Conservation (phyloP, 495 filamentous ascomycete genomes). For the Chaetomium tenue region DNA sequence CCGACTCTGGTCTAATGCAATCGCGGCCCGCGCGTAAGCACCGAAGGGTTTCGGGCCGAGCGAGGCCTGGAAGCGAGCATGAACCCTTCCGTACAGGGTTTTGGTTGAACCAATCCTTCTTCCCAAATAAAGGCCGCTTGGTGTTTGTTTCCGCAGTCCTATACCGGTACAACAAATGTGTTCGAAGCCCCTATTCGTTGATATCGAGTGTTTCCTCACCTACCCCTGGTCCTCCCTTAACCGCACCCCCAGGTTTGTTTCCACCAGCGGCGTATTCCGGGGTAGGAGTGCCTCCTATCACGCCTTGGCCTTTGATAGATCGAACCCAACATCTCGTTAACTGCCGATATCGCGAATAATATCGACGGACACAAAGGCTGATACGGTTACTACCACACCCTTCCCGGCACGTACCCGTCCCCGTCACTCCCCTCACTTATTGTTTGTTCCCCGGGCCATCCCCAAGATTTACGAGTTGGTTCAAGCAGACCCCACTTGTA, state of each 20-base stretch:
- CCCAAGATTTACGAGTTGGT: too few species aligned
- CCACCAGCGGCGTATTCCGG: not conserved
- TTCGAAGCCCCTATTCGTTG: too few species aligned
- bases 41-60: conserved; percentile 2
- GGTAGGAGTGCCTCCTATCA: not conserved
- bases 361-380: not conserved
- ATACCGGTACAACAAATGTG: too few species aligned
- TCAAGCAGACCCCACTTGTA: too few species aligned
- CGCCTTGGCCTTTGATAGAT: not conserved
- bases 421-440: not conserved
- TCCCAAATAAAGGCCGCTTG: not conserved
- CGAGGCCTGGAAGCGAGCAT: not conserved
- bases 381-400: not conserved
- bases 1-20: not conserved
- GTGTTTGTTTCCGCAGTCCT: not conserved
- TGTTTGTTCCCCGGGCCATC: not conserved
- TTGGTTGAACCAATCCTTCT: not conserved
- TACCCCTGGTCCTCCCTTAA: not conserved
- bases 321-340: not conserved
- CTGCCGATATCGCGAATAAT: not conserved
- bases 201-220: too few species aligned
- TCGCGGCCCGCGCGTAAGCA: not conserved
- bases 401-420: too few species aligned
- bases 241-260: too few species aligned
- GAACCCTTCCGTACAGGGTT: not conserved